Evolutionary conservation across 2,329 filamentous ascomycete species (phyloP), one percentile per base, ranked within the genome.

Genomic region (Aureobasidium sp.): DNA sequence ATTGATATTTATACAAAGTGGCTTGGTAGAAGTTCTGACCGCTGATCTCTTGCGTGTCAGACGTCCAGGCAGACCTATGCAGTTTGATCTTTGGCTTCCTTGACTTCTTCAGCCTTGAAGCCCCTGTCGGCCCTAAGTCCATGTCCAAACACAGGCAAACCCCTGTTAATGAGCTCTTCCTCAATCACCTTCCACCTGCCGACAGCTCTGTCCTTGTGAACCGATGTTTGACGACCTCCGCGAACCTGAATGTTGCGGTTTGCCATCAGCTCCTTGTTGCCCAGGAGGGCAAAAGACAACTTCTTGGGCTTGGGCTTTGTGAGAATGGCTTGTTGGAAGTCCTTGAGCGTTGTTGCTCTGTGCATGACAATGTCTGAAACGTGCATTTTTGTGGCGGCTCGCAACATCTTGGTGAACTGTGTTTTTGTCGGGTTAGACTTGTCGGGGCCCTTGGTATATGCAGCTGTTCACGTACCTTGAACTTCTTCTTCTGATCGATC

Each of bases 131-230:
- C 50, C 42, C 43, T 38, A 27, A 38, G 15, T 23, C 50, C 50
- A 40, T 63, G 60, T 17, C 82, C 83, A 3, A 75, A 77, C 17
- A 84, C 74, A 8, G 86, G 83, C 65, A 92, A 71, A 17, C 80
- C 81, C 60, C 85, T 78, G 70, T 81, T 79, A 68, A 74, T 74
- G 64, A 93, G 77, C 73, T 90, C 87, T 68, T 85, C 77, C 71
- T 88, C 81, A 68, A 93, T 89, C 53, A 91, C 73, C 82, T 94
- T 94, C 83, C 87, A 89, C 68, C 89, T 79, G 29, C 90, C 90
- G 43, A 89, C 71, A 51, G 82, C 79, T 67, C 81, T 84, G 74
- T 93, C 88, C 71, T 84, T 84, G 71, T 93, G 83, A 35, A 88
- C 84, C 10, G 84, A 81, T 8, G 85, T 91, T 62, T 89, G 77